These are phyloP conservation scores for Gossypium bickii DNA, from an alignment of 345 rosid genomes.

Conservation along the genomic window DNA sequence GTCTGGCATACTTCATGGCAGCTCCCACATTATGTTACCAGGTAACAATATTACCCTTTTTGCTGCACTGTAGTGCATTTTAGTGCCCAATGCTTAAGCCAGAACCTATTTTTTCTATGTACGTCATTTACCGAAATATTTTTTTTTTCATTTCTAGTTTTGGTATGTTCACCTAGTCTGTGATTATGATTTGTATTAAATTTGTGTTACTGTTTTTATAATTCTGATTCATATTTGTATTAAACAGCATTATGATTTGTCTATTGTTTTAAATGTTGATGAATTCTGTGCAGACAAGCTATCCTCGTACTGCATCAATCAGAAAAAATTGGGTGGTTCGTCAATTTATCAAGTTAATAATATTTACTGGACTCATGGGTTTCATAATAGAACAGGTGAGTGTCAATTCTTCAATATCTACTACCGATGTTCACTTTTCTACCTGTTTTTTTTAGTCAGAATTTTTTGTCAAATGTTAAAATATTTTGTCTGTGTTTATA, in stretches of 20 bases:
- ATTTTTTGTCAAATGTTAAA: slow-evolving; percentile 16
- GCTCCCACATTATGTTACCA: slow-evolving; percentile 98
- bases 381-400: slow-evolving; percentile 89
- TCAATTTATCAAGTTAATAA: slow-evolving; percentile 70
- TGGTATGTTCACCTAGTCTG: not conserved
- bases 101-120: not conserved
- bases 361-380: slow-evolving; percentile 95
- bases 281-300: slow-evolving; percentile 47
- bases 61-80: not conserved
- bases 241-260: slow-evolving; percentile 1
- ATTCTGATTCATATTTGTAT: not conserved
- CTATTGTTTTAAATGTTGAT: slow-evolving; percentile 9
- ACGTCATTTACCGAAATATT: not conserved
- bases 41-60: slow-evolving; percentile 39
- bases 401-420: slow-evolving; percentile 9
- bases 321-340: slow-evolving; percentile 91
- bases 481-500: slow-evolving; percentile 18
- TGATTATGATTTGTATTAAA: not conserved
- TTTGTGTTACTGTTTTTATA: not conserved
- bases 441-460: not conserved
- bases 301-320: slow-evolving; percentile 76
- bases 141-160: not conserved
- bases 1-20: slow-evolving; percentile 88
- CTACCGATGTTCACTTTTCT: slow-evolving; percentile 12
- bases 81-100: not conserved